Evolutionary conservation across 2,329 filamentous ascomycete genomes (phyloP), one percentile per base, ranked within the genome.

Genomic region (Fusarium xylarioides): DNA sequence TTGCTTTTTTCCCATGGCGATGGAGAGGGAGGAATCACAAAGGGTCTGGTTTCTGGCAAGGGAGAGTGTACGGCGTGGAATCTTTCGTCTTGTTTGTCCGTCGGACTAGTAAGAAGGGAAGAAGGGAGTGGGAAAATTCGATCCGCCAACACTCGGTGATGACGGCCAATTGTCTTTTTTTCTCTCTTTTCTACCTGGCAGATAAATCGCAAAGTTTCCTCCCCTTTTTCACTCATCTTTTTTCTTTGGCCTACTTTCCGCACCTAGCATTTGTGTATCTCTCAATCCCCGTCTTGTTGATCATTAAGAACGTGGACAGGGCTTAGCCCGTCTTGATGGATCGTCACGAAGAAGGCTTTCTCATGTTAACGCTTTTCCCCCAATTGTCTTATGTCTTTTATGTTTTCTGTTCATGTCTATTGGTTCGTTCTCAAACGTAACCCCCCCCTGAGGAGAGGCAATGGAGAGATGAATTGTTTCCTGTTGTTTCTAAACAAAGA

Each of bases 21-120:
- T 74, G 79, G 78, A 78, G 79, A 79, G 82, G 78, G 76, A 79
- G 77, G 80, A 77, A 66, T 78, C 74, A 80, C 79, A 80, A 80
- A 66, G 81, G 79, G 70, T 82, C 81, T 79, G 75, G 78, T 79
- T 53, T 79, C 79, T 78, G 77, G 78, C 63, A 76, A 74, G 81
- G 81, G 74, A 77, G 81, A 81, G 81, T 82, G 79, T 79, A 79
- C 78, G 81, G 79, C 79, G 81, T 79, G 79, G 80, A 78, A 71
- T 75, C 74, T 76, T 79, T 66, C 76, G 74, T 72, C 74, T 80
- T 74, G 72, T 78, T 77, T 71, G 71, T 77, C 74, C 66, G 69
- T 73, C 72, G 68, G 74, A 77, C 70, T 71, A 68, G 73, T 70
- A 56, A 75, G 52, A 52, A 57, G 19, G n/a, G 38, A 47, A 47